phyloP scores from a whole-genome alignment of 1,284 basidiomycete species.

The Clitocybe nebularis region DNA sequence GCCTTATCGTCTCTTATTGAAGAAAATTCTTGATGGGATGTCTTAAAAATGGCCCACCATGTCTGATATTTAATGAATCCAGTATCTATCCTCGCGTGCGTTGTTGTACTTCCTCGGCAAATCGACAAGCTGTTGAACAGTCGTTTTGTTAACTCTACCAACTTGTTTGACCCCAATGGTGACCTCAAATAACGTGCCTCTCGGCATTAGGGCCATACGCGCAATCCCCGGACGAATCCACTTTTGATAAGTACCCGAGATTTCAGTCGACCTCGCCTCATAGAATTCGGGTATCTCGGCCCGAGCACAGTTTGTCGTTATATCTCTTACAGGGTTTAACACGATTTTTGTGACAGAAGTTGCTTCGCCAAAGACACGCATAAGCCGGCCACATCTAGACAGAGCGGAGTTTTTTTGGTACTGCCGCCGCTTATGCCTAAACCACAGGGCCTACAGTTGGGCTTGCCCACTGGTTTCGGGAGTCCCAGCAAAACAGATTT shows the following conservation, averaged over 20 bases:
- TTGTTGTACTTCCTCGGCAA: conserved; percentile 4
- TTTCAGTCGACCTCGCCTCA: conserved; percentile 6
- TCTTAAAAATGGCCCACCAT: conserved; percentile 4
- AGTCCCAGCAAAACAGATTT: conserved; percentile 5
- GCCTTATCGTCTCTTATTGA: conserved; percentile 37
- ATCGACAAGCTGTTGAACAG: not conserved
- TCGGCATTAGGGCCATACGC: conserved; percentile 4
- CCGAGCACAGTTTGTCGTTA: conserved; percentile 10
- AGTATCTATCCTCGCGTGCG: conserved; percentile 2
- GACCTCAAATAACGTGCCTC: conserved; percentile 2
- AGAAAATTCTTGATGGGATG: conserved; percentile 17
- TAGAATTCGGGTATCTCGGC: conserved; percentile 11
- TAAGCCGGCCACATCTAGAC: conserved; percentile 1
- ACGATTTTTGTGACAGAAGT: conserved; percentile 9
- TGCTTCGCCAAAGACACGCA: conserved; percentile 6
- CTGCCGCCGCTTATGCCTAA: too few relatives aligned
- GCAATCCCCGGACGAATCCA: conserved; percentile 11
- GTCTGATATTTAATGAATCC: conserved; percentile 11
- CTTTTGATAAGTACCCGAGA: conserved; percentile 12
- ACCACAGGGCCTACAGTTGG: too few relatives aligned
- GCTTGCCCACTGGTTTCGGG: conserved; percentile 1
- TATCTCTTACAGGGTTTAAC: not conserved
- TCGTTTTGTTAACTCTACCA: too few relatives aligned
- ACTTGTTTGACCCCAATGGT: not conserved
- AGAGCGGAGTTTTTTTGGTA: conserved; percentile 1